These are phyloP conservation scores for baker's yeast (Saccharomyces cerevisiae) DNA, from an alignment of 805 yeast species.

Conservation along the genomic window DNA sequence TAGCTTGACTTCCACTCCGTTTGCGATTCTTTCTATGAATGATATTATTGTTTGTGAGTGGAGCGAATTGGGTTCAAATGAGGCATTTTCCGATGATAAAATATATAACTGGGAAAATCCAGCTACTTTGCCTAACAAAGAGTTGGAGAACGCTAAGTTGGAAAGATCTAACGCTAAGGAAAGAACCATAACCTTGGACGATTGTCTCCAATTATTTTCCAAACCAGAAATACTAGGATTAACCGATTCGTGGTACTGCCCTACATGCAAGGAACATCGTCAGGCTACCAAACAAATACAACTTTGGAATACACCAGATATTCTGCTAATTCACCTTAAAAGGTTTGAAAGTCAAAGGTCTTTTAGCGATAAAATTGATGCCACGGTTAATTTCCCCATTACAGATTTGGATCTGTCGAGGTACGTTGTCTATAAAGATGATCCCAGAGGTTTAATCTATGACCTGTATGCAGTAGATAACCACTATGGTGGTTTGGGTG, in stretches of 20 bases:
- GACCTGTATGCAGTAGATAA: conserved; percentile 91
- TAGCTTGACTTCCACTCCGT: conserved; percentile 15
- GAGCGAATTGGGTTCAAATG: conserved; percentile 40
- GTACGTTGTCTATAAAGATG: conserved; percentile 38
- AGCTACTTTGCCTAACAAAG: conserved; percentile 42
- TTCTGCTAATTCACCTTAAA: conserved; percentile 80
- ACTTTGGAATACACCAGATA: conserved; percentile 90
- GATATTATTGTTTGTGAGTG: conserved; percentile 60
- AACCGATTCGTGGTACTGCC: conserved; percentile 91
- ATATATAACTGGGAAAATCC: conserved; percentile 50
- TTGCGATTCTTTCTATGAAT: conserved; percentile 10
- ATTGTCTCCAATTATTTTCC: conserved; percentile 68
- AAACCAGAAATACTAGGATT: conserved; percentile 79
- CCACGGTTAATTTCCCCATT: conserved; percentile 79
- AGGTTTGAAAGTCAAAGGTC: conserved; percentile 79
- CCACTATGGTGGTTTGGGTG: conserved; percentile 93
- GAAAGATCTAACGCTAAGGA: conserved; percentile 24
- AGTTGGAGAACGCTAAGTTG: conserved; percentile 41
- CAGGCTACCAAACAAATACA: conserved; percentile 88
- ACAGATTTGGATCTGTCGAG: conserved; percentile 65
- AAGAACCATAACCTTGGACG: conserved; percentile 50
- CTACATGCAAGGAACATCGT: conserved; percentile 77
- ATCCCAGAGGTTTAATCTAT: conserved; percentile 39
- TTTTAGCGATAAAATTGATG: conserved; percentile 83
- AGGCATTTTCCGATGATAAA: conserved; percentile 47